Base-by-base conservation (phyloP, 306 rosid species). In the Prunus mume region DNA sequence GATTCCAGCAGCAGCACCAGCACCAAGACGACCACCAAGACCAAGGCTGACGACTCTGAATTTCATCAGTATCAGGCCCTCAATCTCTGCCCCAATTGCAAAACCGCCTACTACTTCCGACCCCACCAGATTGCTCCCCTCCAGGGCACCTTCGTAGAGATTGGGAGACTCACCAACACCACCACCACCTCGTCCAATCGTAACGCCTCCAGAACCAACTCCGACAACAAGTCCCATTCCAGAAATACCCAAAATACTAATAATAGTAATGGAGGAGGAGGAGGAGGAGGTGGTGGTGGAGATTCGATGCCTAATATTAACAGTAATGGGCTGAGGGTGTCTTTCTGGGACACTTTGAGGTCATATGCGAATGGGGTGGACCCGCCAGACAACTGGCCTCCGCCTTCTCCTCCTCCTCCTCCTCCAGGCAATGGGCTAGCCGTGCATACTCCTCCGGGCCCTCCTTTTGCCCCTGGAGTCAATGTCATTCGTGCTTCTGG, bases 71-170 rank as follows among this genome's bases (percentile, higher is more conserved):
- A 85, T 63, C 90, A 92, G 81, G 86, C 97, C 2, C 88, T 94
- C 52, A 89, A 92, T 83, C 85, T 92, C 38, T 94, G 98, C 69
- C 95, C 98, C 80, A 90, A 46, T 80, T 94, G 98, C 80, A 94
- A 90, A 79, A 83, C 93, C n/a, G 91, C 97, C 61, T 94, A 81
- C 87, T 84, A 88, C 78, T 94, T 91, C 83, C 88, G 91, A 3
- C 97, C 97, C 50, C 68, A 85, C 76, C 68, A 82, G 69, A 87
- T 81, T 70, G 30, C 90, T 70, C 97, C 96, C 68, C 84, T 94
- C 24, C 98, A 90, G 80, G 98, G 98, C 69, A 85, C 85, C 55
- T 94, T 92, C 80, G 88, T 94, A 30, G 98, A 94, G 90, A 92
- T 94, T 77, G 93, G 96, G 45, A 84, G 88, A 80, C 86, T 84